Evolutionary conservation across 495 filamentous ascomycete species (phyloP).

Genomic region (Paragyromitra xinjiangensis): DNA sequence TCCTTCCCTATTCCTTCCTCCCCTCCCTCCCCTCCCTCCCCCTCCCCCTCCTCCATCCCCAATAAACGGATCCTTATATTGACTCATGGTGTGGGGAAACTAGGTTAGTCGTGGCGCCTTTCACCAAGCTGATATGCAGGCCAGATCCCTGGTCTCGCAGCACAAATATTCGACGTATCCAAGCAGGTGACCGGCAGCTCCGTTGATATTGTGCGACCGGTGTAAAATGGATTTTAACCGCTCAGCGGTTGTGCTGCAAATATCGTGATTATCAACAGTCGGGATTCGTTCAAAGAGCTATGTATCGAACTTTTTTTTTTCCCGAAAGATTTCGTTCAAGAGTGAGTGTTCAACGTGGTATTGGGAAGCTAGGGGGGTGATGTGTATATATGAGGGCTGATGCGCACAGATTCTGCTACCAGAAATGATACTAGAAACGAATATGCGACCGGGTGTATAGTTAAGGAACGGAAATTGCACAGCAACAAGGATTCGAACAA

Average conservation of each 20-base stretch:
- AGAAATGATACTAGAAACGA: conserved; percentile 19
- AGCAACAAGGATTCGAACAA: conserved; percentile 36
- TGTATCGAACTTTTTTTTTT: background rate
- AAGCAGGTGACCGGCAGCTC: conserved; percentile 16
- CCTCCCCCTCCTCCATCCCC: conserved; percentile 13
- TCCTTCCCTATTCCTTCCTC: conserved; percentile 31
- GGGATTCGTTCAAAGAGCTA: conserved; percentile 16
- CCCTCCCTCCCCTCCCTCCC: conserved; percentile 11
- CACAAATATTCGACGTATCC: background rate
- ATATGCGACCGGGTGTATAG: conserved; percentile 21
- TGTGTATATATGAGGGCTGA: conserved; percentile 15
- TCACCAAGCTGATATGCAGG: conserved; percentile 17
- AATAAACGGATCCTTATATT: conserved; percentile 44
- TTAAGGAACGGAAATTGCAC: conserved; percentile 40
- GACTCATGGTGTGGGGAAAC: conserved; percentile 35
- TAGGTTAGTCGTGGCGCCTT: conserved; percentile 25
- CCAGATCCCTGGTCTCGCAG: conserved; percentile 18
- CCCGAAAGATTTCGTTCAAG: background rate
- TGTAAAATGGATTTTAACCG: conserved; percentile 45
- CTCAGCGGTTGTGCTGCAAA: conserved; percentile 48
- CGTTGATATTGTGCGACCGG: conserved; percentile 36
- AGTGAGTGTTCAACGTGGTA: background rate
- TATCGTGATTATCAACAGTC: conserved; percentile 28
- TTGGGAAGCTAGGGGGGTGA: background rate
- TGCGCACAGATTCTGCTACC: conserved; percentile 21